Evolutionary conservation across 2,329 filamentous ascomycete genomes (phyloP), one percentile per base, ranked within the genome.

Genomic region (Alternaria incomplexa): DNA sequence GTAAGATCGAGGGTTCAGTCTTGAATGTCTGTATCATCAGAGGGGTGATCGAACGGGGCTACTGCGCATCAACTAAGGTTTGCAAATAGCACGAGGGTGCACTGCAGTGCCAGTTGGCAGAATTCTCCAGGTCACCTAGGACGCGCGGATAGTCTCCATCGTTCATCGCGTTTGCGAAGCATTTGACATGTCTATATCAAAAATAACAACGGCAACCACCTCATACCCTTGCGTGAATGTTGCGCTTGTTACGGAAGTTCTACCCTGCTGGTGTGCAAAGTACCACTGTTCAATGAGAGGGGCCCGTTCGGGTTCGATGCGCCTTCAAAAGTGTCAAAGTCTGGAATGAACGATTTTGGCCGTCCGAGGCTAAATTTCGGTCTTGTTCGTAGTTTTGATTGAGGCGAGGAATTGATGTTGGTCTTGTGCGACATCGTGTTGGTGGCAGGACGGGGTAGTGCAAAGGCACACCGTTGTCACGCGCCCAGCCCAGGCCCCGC

Each of bases 401-500:
- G 15, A 23, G 28, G 46, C 7, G 48, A 23, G 32, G 28, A 23
- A 12, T 36, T 12, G 17, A 40, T n/a, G 8, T 22, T 52, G 6
- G 5, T 12, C 20, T 15, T 52, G 48, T 28, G 20, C 13, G 23
- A 25, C 30, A n/a, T 40, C 36, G 25, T 50, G 23, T n/a, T 20
- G 22, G 26, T 46, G 20, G n/a, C 48, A n/a, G 6, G 20, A 32
- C 6, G 25, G 30, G 20, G 4, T n/a, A 20, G 32, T 45, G 13
- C 3, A 20, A 7, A 15, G 53, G 53, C 12, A 56, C 30, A 45
- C 40, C 26, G 53, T 36, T 23, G 26, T 46, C 32, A 6, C 8
- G 45, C 53, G 45, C 53, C 53, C 53, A 43, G 30, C 53, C 13
- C 28, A 28, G 26, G 43, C 25, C 45, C 26, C 26, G n/a, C 25